These are phyloP conservation scores for Phyllosticta citribraziliensis DNA, from an alignment of 2,329 filamentous ascomycete species.

Conservation along the genomic window DNA sequence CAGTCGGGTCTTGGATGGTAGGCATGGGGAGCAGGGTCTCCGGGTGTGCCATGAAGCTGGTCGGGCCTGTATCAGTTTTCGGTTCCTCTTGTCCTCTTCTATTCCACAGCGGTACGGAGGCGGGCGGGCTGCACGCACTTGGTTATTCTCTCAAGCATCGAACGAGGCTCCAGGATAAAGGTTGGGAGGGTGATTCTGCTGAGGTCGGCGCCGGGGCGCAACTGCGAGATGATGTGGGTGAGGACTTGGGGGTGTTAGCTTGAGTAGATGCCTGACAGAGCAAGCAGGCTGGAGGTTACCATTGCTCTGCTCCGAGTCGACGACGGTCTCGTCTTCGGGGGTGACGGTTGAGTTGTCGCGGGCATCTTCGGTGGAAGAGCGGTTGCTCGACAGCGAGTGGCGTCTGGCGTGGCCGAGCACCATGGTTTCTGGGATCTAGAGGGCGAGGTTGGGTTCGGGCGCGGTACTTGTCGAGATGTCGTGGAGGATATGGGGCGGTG, in stretches of 20 bases:
- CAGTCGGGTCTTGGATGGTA: conserved; percentile 73
- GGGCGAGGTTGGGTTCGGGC: conserved; percentile 8
- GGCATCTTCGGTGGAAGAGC: conserved; percentile 31
- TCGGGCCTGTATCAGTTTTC: conserved; percentile 13
- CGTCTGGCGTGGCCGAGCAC: conserved; percentile 40
- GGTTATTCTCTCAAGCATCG: conserved; percentile 97
- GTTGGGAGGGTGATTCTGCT: conserved; percentile 91
- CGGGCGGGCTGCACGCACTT: conserved; percentile 53
- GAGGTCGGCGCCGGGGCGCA: conserved; percentile 88
- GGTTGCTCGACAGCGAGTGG: conserved; percentile 32
- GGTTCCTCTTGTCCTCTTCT: conserved; percentile 8
- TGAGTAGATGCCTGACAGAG: background rate
- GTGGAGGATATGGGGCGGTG: conserved; percentile 8
- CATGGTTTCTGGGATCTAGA: conserved; percentile 24
- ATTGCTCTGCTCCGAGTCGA: conserved; percentile 91
- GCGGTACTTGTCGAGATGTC: background rate
- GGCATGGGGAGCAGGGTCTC: conserved; percentile 88
- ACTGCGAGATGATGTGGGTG: conserved; percentile 91
- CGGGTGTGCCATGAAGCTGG: conserved; percentile 97
- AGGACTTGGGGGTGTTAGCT: conserved; percentile 52
- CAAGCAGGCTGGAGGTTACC: conserved; percentile 40
- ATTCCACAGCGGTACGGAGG: background rate
- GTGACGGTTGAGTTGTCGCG: conserved; percentile 27
- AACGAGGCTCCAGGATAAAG: conserved; percentile 94
- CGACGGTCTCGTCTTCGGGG: conserved; percentile 61